Evolutionary conservation across 441 rosid genomes (phyloP).

Genomic region (Flueggea neowawraea): DNA sequence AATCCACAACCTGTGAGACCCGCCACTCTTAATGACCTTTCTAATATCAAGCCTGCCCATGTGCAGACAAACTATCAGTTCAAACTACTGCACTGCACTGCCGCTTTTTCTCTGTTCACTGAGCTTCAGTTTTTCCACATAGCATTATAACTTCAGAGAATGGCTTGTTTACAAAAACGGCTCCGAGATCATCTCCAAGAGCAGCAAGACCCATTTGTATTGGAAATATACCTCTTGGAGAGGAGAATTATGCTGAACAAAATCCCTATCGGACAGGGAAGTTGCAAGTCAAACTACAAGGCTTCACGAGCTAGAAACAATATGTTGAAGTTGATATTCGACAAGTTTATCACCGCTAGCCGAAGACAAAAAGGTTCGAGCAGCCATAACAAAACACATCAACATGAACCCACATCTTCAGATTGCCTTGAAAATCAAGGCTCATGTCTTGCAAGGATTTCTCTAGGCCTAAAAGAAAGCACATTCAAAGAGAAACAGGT

Average conservation of each 20-base stretch:
- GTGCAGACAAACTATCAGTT: too few species aligned
- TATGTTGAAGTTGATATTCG: slow-evolving; percentile 19
- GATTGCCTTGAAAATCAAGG: too few species aligned
- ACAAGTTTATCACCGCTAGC: slow-evolving; percentile 16
- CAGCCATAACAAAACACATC: slow-evolving; percentile 10
- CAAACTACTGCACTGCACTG: too few species aligned
- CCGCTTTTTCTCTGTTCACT: too few species aligned
- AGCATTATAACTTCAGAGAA: too few species aligned
- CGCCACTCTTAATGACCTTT: too few species aligned
- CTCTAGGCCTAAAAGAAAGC: slow-evolving; percentile 7
- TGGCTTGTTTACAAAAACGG: slow-evolving; percentile 21
- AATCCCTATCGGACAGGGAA: slow-evolving; percentile 4
- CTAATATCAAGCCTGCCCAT: too few species aligned
- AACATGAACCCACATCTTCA: slow-evolving; percentile 1
- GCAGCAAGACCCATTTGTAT: slow-evolving; percentile 31
- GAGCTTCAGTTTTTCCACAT: too few species aligned
- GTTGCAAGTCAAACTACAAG: slow-evolving; percentile 13
- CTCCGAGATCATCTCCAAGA: slow-evolving; percentile 34
- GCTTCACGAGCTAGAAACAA: slow-evolving; percentile 3
- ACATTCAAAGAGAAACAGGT: slow-evolving; percentile 24
- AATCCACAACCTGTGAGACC: too few species aligned
- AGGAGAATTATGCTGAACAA: slow-evolving; percentile 12
- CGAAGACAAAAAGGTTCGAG: slow-evolving; percentile 13
- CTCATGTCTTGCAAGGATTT: background rate
- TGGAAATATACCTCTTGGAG: slow-evolving; percentile 24